These are phyloP conservation scores for Jasminum sambac DNA, from an alignment of 257 asterid species.

Conservation along the genomic window DNA sequence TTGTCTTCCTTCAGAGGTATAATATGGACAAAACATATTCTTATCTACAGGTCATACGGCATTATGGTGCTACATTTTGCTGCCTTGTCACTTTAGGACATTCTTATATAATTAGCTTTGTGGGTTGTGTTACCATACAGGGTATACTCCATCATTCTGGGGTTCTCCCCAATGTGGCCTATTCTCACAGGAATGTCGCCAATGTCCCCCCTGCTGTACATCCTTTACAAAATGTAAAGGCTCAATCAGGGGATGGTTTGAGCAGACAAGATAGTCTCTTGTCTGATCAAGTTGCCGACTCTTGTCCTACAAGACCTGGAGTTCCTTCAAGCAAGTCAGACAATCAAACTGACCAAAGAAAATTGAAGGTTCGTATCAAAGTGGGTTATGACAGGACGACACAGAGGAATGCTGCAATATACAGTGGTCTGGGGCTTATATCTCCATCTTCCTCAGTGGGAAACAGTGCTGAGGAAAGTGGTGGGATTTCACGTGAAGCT, in stretches of 20 bases:
- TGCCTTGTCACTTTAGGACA: conserved; percentile 18
- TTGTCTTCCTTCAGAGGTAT: conserved; percentile 51
- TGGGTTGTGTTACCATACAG: conserved; percentile 49
- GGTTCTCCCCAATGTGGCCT: conserved; percentile 33
- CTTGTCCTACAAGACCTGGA: conserved; percentile 40
- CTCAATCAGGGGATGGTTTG: conserved; percentile 38
- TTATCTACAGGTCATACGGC: conserved; percentile 25
- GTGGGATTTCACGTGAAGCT: conserved; percentile 42
- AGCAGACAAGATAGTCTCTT: conserved; percentile 36
- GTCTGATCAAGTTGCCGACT: conserved; percentile 44
- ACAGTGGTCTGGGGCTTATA: conserved; percentile 72
- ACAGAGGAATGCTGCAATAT: conserved; percentile 66
- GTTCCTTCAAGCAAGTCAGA: conserved; percentile 44
- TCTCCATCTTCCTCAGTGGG: conserved; percentile 84
- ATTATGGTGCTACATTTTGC: conserved; percentile 17
- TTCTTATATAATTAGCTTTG: conserved; percentile 31
- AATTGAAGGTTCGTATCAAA: conserved; percentile 72
- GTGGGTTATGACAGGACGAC: conserved; percentile 61
- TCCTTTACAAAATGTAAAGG: conserved; percentile 36
- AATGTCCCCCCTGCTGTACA: conserved; percentile 32
- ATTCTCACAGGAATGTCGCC: conserved; percentile 40
- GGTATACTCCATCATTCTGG: conserved; percentile 42
- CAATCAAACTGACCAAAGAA: conserved; percentile 43
- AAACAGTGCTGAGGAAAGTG: conserved; percentile 63
- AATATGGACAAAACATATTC: conserved; percentile 25